Percentiles rank a stretch among this genome's conserved stretches.
Evolutionary conservation across 1,284 basidiomycete species (phyloP).

Genomic region (Exsudoporus floridanus): DNA sequence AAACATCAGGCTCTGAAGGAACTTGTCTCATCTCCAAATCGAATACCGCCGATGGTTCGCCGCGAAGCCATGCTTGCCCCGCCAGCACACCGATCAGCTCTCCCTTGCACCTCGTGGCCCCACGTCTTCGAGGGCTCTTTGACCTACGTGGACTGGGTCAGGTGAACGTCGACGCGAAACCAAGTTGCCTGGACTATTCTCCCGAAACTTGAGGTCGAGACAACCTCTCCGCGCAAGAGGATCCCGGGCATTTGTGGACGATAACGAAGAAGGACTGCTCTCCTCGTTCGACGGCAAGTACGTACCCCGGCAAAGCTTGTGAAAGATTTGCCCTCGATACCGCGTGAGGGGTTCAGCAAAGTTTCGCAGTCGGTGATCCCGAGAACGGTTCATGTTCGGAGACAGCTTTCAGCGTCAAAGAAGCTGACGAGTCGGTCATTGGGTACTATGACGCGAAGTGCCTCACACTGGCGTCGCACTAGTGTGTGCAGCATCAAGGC

Average conservation of each 20-base stretch:
- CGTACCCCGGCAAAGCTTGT: conserved; percentile 8
- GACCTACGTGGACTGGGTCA: conserved; percentile 30
- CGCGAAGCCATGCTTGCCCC: conserved; percentile 21
- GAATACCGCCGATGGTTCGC: conserved; percentile 15
- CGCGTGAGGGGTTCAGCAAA: background rate
- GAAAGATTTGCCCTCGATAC: conserved; percentile 14
- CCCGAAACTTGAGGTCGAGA: conserved; percentile 9
- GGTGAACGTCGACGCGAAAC: conserved; percentile 22
- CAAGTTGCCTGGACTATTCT: conserved; percentile 31
- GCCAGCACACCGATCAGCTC: conserved; percentile 24
- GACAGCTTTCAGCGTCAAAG: conserved; percentile 17
- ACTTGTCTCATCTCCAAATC: conserved; percentile 25
- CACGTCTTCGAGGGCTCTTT: conserved; percentile 34
- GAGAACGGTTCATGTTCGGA: conserved; percentile 17
- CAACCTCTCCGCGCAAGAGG: conserved; percentile 4
- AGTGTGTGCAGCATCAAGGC: conserved; percentile 20
- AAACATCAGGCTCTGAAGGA: conserved; percentile 29
- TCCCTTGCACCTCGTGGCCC: conserved; percentile 17
- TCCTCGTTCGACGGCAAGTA: conserved; percentile 30
- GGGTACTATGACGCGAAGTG: background rate
- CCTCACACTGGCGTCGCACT: conserved; percentile 14
- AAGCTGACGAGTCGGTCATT: conserved; percentile 2
- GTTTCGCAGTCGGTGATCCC: conserved; percentile 20
- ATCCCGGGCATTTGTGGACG: conserved; percentile 20
- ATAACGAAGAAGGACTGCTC: conserved; percentile 25